A percentile compares a stretch with the other conserved stretches of the same genome.
Evolutionary conservation across 805 yeast genomes (phyloP).

Genomic region (Myxozyma nipponensis): DNA sequence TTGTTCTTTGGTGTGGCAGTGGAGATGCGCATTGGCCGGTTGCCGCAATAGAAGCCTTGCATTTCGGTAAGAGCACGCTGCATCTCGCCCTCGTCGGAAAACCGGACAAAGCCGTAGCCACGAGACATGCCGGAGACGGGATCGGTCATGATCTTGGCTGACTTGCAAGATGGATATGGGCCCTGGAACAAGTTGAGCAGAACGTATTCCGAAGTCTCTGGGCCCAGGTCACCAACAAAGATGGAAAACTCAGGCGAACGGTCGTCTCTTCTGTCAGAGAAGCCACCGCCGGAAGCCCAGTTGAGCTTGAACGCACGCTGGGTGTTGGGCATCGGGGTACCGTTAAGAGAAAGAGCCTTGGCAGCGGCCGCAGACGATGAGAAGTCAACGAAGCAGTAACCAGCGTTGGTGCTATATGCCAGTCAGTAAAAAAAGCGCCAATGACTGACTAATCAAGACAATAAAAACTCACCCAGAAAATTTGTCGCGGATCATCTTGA

Average conservation of each 20-base stretch:
- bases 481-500: slow-evolving; percentile 71
- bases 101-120: slow-evolving; percentile 90
- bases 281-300: slow-evolving; percentile 66
- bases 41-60: slow-evolving; percentile 72
- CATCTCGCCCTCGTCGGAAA: slow-evolving; percentile 60
- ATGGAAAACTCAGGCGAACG: slow-evolving; percentile 55
- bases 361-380: slow-evolving; percentile 56
- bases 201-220: slow-evolving; percentile 64
- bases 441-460: neutral
- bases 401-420: slow-evolving; percentile 47
- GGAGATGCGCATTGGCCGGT: slow-evolving; percentile 73
- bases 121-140: slow-evolving; percentile 63
- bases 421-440: neutral
- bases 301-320: slow-evolving; percentile 62
- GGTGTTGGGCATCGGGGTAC: slow-evolving; percentile 62
- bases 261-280: slow-evolving; percentile 33
- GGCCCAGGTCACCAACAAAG: slow-evolving; percentile 81
- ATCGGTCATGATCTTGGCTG: slow-evolving; percentile 77
- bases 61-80: slow-evolving; percentile 70
- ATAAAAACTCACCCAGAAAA: slow-evolving; percentile 34
- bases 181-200: slow-evolving; percentile 63
- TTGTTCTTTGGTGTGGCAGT: slow-evolving; percentile 57
- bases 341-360: slow-evolving; percentile 59
- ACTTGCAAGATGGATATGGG: slow-evolving; percentile 66
- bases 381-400: slow-evolving; percentile 82